Base-by-base conservation (phyloP, 352 stramenopile genomes). In the Pythium biforme region DNA sequence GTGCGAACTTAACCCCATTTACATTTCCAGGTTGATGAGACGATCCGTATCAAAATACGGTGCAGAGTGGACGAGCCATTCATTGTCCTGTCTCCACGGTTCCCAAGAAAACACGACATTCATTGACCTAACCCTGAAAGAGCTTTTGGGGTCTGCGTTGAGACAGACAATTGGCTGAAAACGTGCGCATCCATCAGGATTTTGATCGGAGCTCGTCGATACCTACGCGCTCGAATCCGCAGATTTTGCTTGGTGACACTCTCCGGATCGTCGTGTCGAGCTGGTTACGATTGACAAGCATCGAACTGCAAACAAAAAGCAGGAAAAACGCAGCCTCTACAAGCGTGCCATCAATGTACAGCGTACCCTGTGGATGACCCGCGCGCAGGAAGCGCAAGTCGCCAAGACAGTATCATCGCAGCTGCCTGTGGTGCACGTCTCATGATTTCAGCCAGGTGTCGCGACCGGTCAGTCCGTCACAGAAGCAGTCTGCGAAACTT, bases 31-130 rank as follows among this genome's bases (percentile, higher is more conserved):
- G 23, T 37, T 19, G 8, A 40, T 40, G 20, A 37, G 4, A 27
- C 23, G 2, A 8, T 20, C n/a, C 10, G 29, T 41, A 8, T 19
- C 59, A 48, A 43, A 64, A 59, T 9, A 54, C 25, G 56, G 56
- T 63, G 9, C 3, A 45, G 8, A 14, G 8, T 15, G 14, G 31
- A 8, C 10, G 40, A 46, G 19, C 37, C 15, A 10, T 19, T 43
- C 37, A 17, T 43, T 14, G 37, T 4, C 37, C 37, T 43, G 37
- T 43, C 37, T 43, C 37, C 37, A n/a, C 9, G 8, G 37, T 14
- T n/a, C 37, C 37, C 14, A 40, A 17, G 37, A n/a, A 43, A 43
- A 43, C 37, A 43, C 37, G 37, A 43, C 4, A 43, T 43, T 10
- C n/a, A 43, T 43, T 43, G 37, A 43, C 37, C 37, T 43, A 43